Evolutionary conservation across 495 filamentous ascomycete species (phyloP), one percentile per base, ranked within the genome.

Genomic region (Lichenothelia convexa): DNA sequence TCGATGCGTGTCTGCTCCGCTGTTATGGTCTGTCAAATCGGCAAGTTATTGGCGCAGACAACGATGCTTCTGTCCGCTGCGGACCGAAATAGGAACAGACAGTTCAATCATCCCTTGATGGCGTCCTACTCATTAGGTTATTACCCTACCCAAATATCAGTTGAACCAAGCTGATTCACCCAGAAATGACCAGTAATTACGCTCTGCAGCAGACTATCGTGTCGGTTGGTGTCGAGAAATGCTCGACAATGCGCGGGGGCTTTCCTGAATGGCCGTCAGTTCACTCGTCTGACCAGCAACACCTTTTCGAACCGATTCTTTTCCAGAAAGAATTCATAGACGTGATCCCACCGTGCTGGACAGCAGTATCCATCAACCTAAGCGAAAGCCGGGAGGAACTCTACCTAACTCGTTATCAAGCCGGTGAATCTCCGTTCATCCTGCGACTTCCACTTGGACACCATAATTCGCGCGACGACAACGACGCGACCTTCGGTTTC

Each of bases 291-390:
- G n/a, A n/a, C n/a, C n/a, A n/a, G n/a, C n/a, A n/a, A n/a, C n/a
- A n/a, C n/a, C n/a, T n/a, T n/a, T n/a, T n/a, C n/a, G n/a, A n/a
- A n/a, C n/a, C n/a, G n/a, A 21, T 23, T 8, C 32, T 49, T 6
- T 79, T 85, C 43, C 76, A 81, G 47, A 54, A 56, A 29, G 68
- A 83, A 22, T 84, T 73, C 48, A 60, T 85, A 41, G 80, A 87
- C 45, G 80, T 91, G 37, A 73, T 95, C 20, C 91, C 89, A 0
- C 54, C 61, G 16, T 54, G 62, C 17, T 97, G 89, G 89, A 83
- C 75, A 26, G 82, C 81, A 4, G 59, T 95, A 5, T 94, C 87
- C 0, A 58, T 97, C 19, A 76, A 80, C 0, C 49, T 95, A 13
- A 87, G 76, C 48, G 81, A 89, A 21, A 73, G 71, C 35, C 65